These are phyloP conservation scores for Vitellaria paradoxa DNA, from an alignment of 179 eudicot genomes.

Conservation along the genomic window DNA sequence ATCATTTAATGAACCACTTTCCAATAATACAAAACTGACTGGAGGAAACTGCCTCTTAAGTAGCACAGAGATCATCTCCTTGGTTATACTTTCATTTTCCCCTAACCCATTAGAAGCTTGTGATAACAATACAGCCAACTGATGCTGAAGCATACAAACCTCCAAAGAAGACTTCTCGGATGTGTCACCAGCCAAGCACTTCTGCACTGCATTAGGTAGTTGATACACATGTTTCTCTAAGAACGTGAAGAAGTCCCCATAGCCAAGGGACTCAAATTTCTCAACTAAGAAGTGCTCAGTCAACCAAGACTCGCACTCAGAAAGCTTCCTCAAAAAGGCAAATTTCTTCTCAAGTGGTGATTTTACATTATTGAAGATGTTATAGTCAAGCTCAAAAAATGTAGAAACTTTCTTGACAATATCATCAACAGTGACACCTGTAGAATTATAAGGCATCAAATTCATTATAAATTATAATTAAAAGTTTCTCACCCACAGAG, in stretches of 20 bases:
- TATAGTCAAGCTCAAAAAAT: slow-evolving; percentile 44
- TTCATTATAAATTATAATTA: background rate
- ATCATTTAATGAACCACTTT: slow-evolving; percentile 32
- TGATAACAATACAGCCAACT: slow-evolving; percentile 57
- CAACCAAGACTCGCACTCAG: slow-evolving; percentile 71
- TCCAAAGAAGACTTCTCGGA: slow-evolving; percentile 41
- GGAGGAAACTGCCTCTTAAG: slow-evolving; percentile 75
- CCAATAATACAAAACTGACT: slow-evolving; percentile 46
- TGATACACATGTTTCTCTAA: slow-evolving; percentile 47
- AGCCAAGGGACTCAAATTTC: slow-evolving; percentile 73
- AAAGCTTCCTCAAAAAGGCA: slow-evolving; percentile 46
- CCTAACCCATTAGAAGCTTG: slow-evolving; percentile 67
- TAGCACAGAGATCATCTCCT: slow-evolving; percentile 49
- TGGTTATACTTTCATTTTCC: slow-evolving; percentile 49
- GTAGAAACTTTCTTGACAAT: slow-evolving; percentile 45
- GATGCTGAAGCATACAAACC: slow-evolving; percentile 61
- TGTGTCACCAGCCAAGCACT: slow-evolving; percentile 35
- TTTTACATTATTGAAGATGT: slow-evolving; percentile 23
- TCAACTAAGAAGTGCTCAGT: slow-evolving; percentile 59
- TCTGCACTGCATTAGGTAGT: slow-evolving; percentile 48
- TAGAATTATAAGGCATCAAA: slow-evolving; percentile 10
- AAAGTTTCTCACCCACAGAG: background rate
- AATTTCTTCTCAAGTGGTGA: slow-evolving; percentile 36
- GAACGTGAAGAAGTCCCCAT: slow-evolving; percentile 66
- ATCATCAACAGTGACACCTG: slow-evolving; percentile 64